Base-by-base conservation (phyloP, 1,284 basidiomycete species). In the Cryptococcus depauperatus region DNA sequence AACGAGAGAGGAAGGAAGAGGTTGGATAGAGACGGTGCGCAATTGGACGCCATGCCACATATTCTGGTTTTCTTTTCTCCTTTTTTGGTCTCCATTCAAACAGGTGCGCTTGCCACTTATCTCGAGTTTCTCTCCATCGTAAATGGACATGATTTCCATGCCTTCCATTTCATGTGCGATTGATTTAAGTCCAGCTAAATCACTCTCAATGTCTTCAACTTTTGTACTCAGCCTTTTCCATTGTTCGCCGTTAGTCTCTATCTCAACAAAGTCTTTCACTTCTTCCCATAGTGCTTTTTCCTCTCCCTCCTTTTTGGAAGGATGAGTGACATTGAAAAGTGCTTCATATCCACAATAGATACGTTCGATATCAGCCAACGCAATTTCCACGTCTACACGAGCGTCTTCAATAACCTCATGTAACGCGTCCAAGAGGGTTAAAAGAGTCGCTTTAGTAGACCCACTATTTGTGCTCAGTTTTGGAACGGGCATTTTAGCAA, bases 351-450 rank as follows among this genome's bases (percentile, higher is more conserved):
- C 85, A 7, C 76, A 76, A 9, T 75, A 74, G 1, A 83, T 74
- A 8, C 89, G 75, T 28, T 78, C 78, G 55, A 87, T 85, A 64
- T 91, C 87, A 1, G 84, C 79, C 13, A 83, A 72, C 18, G 80
- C 80, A 41, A 91, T 90, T 70, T 91, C 87, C 16, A 90, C 73
- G 61, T 90, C 87, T 3, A 91, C 87, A 1, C 85, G 78, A 0
- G 81, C 82, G 56, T 91, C 87, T 65, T 90, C 87, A 18, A 81
- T 80, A 53, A 80, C 85, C 62, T 91, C 85, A 54, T 82, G 76
- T 32, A 91, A 72, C 2, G 84, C 76, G 37, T 81, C 76, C 4
- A 86, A 72, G 1, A 81, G 79, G 1, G 73, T 74, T 16, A 70
- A 68, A 3, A 89, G 61, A 7, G 78, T 62, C 3, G 75, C 53